Base-by-base conservation (phyloP, 169 alveolate genomes). In the Plasmodium yoelii region DNA sequence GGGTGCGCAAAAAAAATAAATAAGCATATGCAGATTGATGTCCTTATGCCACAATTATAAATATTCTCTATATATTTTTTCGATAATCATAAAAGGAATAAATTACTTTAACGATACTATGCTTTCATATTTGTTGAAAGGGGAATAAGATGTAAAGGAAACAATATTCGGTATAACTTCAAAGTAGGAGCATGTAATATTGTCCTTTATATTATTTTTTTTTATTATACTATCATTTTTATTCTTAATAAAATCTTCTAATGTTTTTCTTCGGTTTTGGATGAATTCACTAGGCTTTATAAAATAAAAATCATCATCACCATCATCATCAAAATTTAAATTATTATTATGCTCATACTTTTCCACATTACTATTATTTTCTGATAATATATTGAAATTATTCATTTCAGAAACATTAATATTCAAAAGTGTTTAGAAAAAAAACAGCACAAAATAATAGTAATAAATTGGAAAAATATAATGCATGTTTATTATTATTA, bases 121-220 rank as follows among this genome's bases (percentile, higher is more conserved):
- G 10, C 63, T 63, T 47, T 77, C 88, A 67, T 77, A 77, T 77
- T 77, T 77, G 2, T 64, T 63, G 71, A 77, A 77, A 28, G 88
- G 88, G 47, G 65, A 24, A 57, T 77, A 77, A 65, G 88, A 47
- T 24, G 88, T 77, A 56, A 77, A 77, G 34, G 59, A 63, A 19
- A 77, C 88, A 18, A 77, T 77, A 24, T 77, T 68, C 49, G 88
- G 88, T 24, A 22, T 77, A 10, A 28, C 60, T 67, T 77, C 71
- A 64, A 77, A 77, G 42, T 77, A 64, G 34, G 49, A 15, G 64
- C 77, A 47, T 47, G 57, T n/a, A 63, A 15, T 77, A 44, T 64
- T 53, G 24, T 63, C 57, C 51, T 34, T 51, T 63, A 77, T 5
- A 56, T 9, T 44, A 68, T 57, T 68, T 8, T 64, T 63, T 51